Percentiles rank a stretch among this genome's conserved stretches.
These are phyloP conservation scores for Sistotremastrum niveocremeum DNA, from an alignment of 768 basidiomycete genomes.

Conservation along the genomic window DNA sequence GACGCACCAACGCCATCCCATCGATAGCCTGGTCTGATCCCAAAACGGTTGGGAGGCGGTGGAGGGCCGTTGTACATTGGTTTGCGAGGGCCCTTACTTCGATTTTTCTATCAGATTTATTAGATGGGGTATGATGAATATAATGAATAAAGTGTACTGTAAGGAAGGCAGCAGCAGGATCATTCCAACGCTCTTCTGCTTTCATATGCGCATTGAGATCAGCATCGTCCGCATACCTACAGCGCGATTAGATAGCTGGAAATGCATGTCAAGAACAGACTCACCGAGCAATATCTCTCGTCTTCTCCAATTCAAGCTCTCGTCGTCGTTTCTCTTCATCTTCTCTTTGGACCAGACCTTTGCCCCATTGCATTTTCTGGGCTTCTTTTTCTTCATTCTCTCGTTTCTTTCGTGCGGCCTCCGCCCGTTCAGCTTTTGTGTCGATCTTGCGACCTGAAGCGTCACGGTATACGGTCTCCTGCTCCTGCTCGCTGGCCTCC, in stretches of 20 bases:
- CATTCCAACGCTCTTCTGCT: constrained; percentile 82
- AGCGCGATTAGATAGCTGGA: not conserved
- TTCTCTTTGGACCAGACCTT: constrained; percentile 81
- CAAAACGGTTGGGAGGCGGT: constrained; percentile 89
- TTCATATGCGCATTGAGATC: constrained; percentile 78
- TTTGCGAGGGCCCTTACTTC: constrained; percentile 56
- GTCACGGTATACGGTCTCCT: constrained; percentile 94
- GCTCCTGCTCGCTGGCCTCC: constrained; percentile 29
- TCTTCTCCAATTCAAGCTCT: constrained; percentile 57
- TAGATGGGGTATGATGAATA: constrained; percentile 3
- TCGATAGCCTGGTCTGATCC: constrained; percentile 87
- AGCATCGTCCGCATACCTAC: constrained; percentile 56
- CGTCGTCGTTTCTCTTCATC: constrained; percentile 53
- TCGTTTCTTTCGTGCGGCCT: constrained; percentile 68
- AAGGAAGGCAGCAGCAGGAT: constrained; percentile 92
- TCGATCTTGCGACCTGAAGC: constrained; percentile 80
- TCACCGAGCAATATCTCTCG: constrained; percentile 55
- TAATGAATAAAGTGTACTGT: constrained; percentile 39
- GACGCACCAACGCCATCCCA: constrained; percentile 95
- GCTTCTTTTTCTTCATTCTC: constrained; percentile 79
- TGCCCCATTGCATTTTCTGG: constrained; percentile 95
- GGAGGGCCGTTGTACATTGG: constrained; percentile 82
- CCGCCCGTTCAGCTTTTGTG: constrained; percentile 70
- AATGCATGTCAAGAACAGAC: not conserved
- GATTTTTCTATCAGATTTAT: constrained; percentile 44